Conservation (phyloP, 208 protist species). For the Wallacemonas rigidus region DNA sequence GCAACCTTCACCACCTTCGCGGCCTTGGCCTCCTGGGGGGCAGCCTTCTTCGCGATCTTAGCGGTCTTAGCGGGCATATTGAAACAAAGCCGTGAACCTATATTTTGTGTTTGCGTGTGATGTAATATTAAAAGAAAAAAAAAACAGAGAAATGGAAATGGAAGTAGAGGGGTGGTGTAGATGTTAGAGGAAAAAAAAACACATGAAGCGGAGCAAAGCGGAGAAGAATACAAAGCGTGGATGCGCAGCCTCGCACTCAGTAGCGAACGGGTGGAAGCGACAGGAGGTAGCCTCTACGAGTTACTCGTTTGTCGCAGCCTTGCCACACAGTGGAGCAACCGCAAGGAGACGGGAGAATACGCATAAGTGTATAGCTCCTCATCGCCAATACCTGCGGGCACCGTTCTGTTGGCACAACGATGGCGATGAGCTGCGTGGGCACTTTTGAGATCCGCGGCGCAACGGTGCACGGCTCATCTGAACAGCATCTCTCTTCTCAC, state of each 20-base stretch:
- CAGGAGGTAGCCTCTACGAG: no score
- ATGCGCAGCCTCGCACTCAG: no score
- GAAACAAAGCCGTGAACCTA: slow-evolving; percentile 20
- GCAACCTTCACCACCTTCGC: slow-evolving; percentile 63
- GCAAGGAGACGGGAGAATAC: no score
- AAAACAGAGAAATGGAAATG: background rate
- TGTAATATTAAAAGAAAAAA: slow-evolving; percentile 3
- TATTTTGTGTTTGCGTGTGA: background rate
- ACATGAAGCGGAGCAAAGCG: background rate
- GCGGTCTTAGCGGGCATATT: slow-evolving; percentile 50
- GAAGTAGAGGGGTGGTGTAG: background rate
- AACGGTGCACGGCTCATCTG: no score
- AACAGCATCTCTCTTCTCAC: background rate
- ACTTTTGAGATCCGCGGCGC: no score
- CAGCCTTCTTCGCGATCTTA: slow-evolving; percentile 30
- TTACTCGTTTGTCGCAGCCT: no score
- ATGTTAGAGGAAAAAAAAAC: background rate
- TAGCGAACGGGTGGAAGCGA: no score
- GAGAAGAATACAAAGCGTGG: background rate
- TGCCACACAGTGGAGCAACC: no score
- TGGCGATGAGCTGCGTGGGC: no score
- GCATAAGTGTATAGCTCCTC: no score
- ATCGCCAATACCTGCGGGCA: no score
- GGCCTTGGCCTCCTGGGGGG: slow-evolving; percentile 31
- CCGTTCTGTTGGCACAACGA: no score